These are phyloP conservation scores for Plasmodium reichenowi DNA, from an alignment of 169 alveolate species.

Conservation along the genomic window DNA sequence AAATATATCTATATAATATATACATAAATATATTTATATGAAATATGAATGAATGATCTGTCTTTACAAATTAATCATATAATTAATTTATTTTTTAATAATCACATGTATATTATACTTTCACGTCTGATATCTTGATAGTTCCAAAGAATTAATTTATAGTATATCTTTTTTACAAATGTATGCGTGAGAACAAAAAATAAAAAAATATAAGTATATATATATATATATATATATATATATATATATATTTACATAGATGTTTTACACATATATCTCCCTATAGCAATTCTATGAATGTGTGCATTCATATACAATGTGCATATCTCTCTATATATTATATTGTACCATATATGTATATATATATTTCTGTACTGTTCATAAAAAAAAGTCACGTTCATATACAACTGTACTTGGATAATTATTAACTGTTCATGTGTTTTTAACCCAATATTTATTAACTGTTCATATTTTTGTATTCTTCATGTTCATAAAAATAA, in stretches of 20 bases:
- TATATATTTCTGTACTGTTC: slow-evolving; percentile 42
- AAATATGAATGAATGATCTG: not conserved
- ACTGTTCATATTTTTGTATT: slow-evolving; percentile 5
- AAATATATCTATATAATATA: no score
- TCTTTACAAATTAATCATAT: not conserved
- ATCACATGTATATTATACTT: no score
- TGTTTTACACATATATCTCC: not conserved
- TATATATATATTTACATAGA: slow-evolving; percentile 2
- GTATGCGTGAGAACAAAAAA: no score
- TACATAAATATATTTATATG: no score
- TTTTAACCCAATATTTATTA: not conserved
- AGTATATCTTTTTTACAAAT: no score
- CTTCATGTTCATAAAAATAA: slow-evolving; percentile 33
- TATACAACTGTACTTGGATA: slow-evolving; percentile 14
- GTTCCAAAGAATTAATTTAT: no score
- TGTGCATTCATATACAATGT: no score
- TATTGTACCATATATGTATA: not conserved
- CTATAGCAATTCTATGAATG: no score
- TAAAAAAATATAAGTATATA: no score
- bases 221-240: not conserved
- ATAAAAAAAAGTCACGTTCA: slow-evolving; percentile 32
- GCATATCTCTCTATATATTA: no score
- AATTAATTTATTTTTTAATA: no score
- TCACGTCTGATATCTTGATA: no score
- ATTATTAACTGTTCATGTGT: slow-evolving; percentile 21